Percentiles rank a stretch among this genome's conserved stretches.
Evolutionary conservation across 306 rosid genomes (phyloP).

Genomic region (Cicer bijugum): DNA sequence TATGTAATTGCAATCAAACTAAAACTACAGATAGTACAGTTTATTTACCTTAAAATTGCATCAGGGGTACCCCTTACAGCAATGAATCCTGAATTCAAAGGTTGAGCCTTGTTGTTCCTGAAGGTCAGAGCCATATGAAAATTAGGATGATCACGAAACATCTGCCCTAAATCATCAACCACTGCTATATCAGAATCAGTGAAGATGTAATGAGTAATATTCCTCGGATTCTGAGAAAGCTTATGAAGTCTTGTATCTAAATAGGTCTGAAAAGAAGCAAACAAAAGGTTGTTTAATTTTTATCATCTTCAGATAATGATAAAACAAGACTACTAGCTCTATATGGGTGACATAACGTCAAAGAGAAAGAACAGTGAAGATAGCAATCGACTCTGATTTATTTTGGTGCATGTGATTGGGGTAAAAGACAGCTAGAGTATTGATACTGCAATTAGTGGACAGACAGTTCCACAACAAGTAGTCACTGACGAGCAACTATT

Average conservation of each 20-base stretch:
- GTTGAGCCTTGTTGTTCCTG: slow-evolving; percentile 90
- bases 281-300: slow-evolving; percentile 14
- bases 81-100: slow-evolving; percentile 92
- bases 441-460: slow-evolving; percentile 17
- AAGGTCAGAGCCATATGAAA: slow-evolving; percentile 87
- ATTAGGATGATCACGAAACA: slow-evolving; percentile 66
- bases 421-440: slow-evolving; percentile 6
- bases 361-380: slow-evolving; percentile 21
- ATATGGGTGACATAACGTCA: slow-evolving; percentile 3
- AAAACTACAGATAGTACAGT: slow-evolving; percentile 8
- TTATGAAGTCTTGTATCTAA: slow-evolving; percentile 66
- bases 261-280: slow-evolving; percentile 64
- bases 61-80: slow-evolving; percentile 88
- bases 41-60: slow-evolving; percentile 72
- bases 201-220: slow-evolving; percentile 70
- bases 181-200: slow-evolving; percentile 93
- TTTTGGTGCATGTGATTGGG: not conserved
- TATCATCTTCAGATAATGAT: slow-evolving; percentile 6
- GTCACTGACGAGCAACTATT: slow-evolving; percentile 22
- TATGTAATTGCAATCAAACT: slow-evolving; percentile 33
- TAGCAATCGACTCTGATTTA: slow-evolving; percentile 22
- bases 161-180: slow-evolving; percentile 74
- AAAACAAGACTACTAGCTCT: slow-evolving; percentile 17
- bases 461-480: not conserved
- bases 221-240: slow-evolving; percentile 52